Base-by-base conservation (phyloP, 805 yeast genomes). In the Candida berthetii region DNA sequence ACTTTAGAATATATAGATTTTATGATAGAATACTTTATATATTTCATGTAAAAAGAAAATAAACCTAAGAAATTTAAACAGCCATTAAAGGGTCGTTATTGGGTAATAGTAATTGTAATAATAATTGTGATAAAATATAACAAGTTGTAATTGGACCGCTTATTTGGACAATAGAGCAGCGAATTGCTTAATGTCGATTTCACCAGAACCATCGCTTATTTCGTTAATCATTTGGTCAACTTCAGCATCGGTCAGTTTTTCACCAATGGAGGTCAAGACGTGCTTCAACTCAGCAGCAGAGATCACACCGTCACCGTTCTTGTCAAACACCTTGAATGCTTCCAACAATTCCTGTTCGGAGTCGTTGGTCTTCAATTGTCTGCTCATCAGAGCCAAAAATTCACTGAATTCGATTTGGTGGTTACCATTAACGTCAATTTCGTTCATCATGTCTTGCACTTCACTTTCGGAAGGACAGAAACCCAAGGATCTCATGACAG, bases 401-500 rank as follows among this genome's bases (percentile, higher is more conserved):
- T 85, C 93, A 39, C 86, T 76, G 63, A 85, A 85, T 60, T 85
- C 93, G 53, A 85, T 84, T 55, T 79, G 74, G 32, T 96, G 96
- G 67, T 93, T 95, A 54, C 91, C 91, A 69, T 93, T 93, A 47
- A 84, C 83, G 64, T 93, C 99, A 41, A 93, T 95, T 68, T 93
- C 99, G 64, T 91, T 91, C 73, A 93, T 87, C 84, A 93, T 81
- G 62, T 93, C 99, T 42, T 93, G 85, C 56, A 93, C 83, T 66
- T 93, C 99, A 50, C 89, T 81, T 65, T 93, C 98, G 39, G 95
- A 82, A 31, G 99, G 99, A 58, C 91, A 91, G 66, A 89, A 93
- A 40, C 99, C 99, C 59, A 93, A 74, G n/a, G 97, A 87, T 69
- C 99, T 84, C 99, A 93, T 93, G 40, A 93, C 99, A 4, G 96